Conservation (phyloP, 306 rosid genomes). For the Pterocarpus macrocarpus region DNA sequence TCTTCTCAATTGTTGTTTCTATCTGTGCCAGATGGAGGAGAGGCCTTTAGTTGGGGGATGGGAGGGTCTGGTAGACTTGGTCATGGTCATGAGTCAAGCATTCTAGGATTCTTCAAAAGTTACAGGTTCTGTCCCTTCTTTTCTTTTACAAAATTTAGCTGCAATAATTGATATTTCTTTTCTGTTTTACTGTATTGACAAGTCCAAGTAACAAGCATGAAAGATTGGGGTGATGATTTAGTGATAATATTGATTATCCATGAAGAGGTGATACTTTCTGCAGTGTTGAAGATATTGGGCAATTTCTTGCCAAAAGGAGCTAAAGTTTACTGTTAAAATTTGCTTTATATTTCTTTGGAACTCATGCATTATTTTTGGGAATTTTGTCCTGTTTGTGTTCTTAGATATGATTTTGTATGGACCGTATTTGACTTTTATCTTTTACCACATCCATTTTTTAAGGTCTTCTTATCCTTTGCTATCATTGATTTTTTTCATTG, state of each 20-base stretch:
- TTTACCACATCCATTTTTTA: not conserved
- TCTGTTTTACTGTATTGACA: not conserved
- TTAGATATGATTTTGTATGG: conserved; percentile 9
- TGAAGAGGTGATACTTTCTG: conserved; percentile 6
- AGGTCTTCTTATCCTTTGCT: not conserved
- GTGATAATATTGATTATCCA: not conserved
- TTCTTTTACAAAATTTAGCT: not conserved
- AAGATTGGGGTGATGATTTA: not conserved
- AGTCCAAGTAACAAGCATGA: conserved; percentile 1
- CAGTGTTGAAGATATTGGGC: not conserved
- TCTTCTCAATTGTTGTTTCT: conserved; percentile 33
- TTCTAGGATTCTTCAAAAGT: conserved; percentile 76
- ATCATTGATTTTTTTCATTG: not conserved
- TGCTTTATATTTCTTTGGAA: not conserved
- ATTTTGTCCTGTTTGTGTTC: not conserved
- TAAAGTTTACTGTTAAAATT: not conserved
- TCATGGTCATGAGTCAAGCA: conserved; percentile 77
- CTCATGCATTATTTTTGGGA: not conserved
- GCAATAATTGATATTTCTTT: conserved; percentile 19
- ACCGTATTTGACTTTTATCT: not conserved
- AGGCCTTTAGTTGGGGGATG: conserved; percentile 89
- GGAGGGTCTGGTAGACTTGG: conserved; percentile 96
- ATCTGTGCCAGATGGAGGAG: conserved; percentile 76
- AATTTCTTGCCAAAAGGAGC: conserved; percentile 1
- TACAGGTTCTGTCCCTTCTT: conserved; percentile 57